Base-by-base conservation (phyloP, 306 rosid genomes). In the Argentina anserina region DNA sequence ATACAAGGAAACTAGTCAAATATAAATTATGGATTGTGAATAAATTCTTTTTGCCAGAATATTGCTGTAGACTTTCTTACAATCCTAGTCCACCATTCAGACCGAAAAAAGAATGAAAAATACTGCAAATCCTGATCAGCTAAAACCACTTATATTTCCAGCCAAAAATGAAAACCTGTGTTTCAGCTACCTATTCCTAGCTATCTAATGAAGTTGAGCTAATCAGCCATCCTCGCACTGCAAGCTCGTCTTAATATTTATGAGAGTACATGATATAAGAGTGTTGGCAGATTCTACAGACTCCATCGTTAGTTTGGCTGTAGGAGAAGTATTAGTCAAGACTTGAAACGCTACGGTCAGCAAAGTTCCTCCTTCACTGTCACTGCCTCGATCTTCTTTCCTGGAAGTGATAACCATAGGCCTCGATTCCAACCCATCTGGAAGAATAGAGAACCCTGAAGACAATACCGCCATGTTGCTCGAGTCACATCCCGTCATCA, bases 401-500 rank as follows among this genome's bases (percentile, higher is more conserved):
- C 85, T 81, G 12, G 91, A 85, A 71, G 90, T 86, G 71, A 95
- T 91, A 70, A 95, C 91, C 72, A 87, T 58, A 70, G 91, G 96
- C 79, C 96, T 83, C 56, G 96, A 84, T 43, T 91, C 96, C 4
- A 85, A 40, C 4, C 99, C 99, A 40, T 95, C 97, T 1, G 93
- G 93, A 67, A 91, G 84, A 79, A 95, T 90, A 1, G 97, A 95
- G 84, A 95, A 95, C 2, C 99, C 99, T 0, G 96, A 95, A 8
- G 99, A 90, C n/a, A 95, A 81, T 34, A 95, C 73, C 6, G 93
- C 86, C n/a, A 90, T 82, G 78, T 82, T 95, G 91, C 97, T 83
- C 3, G 99, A 88, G 76, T 87, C 90, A 33, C 99, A 90, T 33
- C 99, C 97, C 0, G 96, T 85, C 97, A 91, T 95, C 76, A 87